Conservation (phyloP, 306 rosid genomes). For the Ochetophila trinervis region DNA sequence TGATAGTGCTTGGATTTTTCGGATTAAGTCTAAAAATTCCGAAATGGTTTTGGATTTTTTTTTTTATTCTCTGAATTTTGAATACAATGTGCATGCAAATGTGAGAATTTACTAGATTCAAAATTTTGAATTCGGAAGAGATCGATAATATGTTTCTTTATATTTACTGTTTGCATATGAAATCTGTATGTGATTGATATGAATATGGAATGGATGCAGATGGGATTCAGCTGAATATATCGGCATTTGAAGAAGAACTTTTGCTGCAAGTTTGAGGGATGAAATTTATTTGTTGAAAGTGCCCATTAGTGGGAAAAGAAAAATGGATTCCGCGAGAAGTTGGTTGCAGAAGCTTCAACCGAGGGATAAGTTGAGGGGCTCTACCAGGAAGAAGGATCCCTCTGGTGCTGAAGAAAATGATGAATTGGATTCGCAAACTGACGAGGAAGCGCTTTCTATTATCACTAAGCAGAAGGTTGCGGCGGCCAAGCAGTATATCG, state of each 20-base stretch:
- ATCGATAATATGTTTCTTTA: neutral
- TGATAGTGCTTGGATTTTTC: slow-evolving; percentile 14
- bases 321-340: slow-evolving; percentile 90
- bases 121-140: neutral
- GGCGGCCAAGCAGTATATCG: slow-evolving; percentile 92
- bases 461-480: slow-evolving; percentile 89
- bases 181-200: neutral
- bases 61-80: neutral
- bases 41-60: neutral
- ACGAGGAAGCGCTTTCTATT: slow-evolving; percentile 67
- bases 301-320: slow-evolving; percentile 1
- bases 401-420: slow-evolving; percentile 34
- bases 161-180: neutral
- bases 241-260: slow-evolving; percentile 22
- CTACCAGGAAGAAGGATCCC: slow-evolving; percentile 58
- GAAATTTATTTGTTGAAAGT: slow-evolving; percentile 29
- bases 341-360: slow-evolving; percentile 93
- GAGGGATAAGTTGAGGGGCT: slow-evolving; percentile 53
- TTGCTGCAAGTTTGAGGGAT: slow-evolving; percentile 23
- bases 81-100: neutral
- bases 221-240: slow-evolving; percentile 15
- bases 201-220: slow-evolving; percentile 7
- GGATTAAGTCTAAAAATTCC: neutral
- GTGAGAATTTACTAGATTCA: neutral
- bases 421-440: slow-evolving; percentile 34